Conservation (phyloP, 2,329 filamentous ascomycete species). For the Leptosphaerulina australis region DNA sequence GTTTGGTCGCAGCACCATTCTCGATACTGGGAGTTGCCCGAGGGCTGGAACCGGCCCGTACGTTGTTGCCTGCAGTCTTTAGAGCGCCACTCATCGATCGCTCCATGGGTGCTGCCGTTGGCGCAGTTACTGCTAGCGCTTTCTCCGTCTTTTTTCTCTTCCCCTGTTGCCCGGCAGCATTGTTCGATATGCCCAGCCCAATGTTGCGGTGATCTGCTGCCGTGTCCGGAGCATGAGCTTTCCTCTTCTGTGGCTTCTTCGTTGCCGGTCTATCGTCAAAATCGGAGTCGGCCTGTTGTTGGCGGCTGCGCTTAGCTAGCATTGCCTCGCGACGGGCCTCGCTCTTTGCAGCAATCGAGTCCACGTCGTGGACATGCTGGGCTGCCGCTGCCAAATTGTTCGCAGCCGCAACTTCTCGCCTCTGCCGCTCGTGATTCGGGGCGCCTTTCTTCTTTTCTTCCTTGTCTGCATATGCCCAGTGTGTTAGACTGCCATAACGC, state of each 20-base stretch:
- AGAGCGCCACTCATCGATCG: conserved; percentile 66
- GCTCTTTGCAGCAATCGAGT: conserved; percentile 79
- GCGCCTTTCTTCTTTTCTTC: conserved; percentile 62
- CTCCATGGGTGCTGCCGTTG: conserved; percentile 61
- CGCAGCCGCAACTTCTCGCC: conserved; percentile 77
- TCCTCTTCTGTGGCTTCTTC: conserved; percentile 70
- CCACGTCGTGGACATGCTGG: conserved; percentile 77
- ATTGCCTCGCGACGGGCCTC: conserved; percentile 84
- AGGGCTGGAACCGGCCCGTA: conserved; percentile 62
- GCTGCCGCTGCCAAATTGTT: conserved; percentile 73
- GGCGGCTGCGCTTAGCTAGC: conserved; percentile 70
- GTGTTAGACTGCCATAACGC: conserved; percentile 85
- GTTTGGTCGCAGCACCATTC: conserved; percentile 58
- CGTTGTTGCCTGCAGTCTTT: conserved; percentile 57
- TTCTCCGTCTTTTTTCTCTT: conserved; percentile 87
- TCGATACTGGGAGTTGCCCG: conserved; percentile 68
- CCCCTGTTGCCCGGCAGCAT: conserved; percentile 60
- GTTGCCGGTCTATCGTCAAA: conserved; percentile 68
- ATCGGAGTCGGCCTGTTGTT: conserved; percentile 77
- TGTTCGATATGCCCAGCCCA: conserved; percentile 68
- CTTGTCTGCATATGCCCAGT: conserved; percentile 95
- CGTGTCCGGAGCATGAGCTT: conserved; percentile 59
- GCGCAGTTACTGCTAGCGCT: conserved; percentile 41
- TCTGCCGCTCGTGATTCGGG: conserved; percentile 72
- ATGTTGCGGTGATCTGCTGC: conserved; percentile 52